phyloP scores from a whole-genome alignment of 371 early-diverging fungal genomes.

The Mortierella sp. region DNA sequence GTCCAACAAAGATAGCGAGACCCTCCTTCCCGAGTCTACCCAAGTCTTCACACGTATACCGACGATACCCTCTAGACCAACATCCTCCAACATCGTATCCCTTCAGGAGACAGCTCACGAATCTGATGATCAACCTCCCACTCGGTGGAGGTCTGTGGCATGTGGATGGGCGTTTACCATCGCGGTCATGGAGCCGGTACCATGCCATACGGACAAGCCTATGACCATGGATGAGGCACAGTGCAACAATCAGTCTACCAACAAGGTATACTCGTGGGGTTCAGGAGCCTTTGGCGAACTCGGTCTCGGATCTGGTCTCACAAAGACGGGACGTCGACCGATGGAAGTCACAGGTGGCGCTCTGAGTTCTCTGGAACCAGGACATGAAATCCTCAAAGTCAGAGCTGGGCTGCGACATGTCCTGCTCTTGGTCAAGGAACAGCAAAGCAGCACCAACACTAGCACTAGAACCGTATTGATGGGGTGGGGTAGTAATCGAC shows the following conservation, averaged over 20 bases:
- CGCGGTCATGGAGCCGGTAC: conserved; percentile 43
- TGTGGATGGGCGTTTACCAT: conserved; percentile 73
- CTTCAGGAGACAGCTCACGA: too few species aligned
- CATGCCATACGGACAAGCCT: not conserved
- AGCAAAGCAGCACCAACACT: conserved; percentile 10
- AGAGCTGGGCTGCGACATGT: conserved; percentile 75
- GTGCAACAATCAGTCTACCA: not conserved
- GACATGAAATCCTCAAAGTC: conserved; percentile 52
- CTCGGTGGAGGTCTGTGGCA: conserved; percentile 59
- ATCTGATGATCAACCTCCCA: not conserved
- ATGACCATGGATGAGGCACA: conserved; percentile 2
- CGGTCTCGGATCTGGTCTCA: conserved; percentile 38
- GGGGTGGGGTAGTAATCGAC: conserved; percentile 73
- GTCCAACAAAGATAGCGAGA: conserved; percentile 54
- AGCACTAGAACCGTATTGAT: conserved; percentile 51
- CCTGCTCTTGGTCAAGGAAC: conserved; percentile 55
- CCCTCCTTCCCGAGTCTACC: conserved; percentile 24
- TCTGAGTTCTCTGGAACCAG: not conserved
- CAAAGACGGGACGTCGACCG: conserved; percentile 28
- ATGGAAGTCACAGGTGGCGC: conserved; percentile 14
- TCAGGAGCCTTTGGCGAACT: conserved; percentile 65
- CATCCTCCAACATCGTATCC: too few species aligned
- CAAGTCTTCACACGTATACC: conserved; percentile 20
- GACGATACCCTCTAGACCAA: too few species aligned
- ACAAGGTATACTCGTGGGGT: conserved; percentile 60